These are phyloP conservation scores for Candida parachauliodes DNA, from an alignment of 805 yeast species.

Conservation along the genomic window DNA sequence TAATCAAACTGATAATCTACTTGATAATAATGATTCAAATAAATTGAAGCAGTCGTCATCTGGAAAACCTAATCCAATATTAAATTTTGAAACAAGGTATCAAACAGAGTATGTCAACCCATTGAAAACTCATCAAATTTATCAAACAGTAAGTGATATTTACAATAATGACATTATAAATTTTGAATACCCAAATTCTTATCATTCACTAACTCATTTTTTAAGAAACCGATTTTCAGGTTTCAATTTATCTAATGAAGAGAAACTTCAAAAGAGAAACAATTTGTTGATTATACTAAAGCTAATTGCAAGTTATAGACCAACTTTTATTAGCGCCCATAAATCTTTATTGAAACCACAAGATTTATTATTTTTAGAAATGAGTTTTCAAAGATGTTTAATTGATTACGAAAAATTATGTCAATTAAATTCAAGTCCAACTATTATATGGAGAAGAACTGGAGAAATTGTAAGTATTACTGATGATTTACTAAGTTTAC, in stretches of 20 bases:
- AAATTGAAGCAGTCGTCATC: neutral
- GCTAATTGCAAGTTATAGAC: conserved; percentile 63
- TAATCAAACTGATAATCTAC: conserved; percentile 10
- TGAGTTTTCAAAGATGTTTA: conserved; percentile 42
- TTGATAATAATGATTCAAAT: conserved; percentile 8
- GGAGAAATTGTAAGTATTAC: conserved; percentile 82
- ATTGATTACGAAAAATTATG: conserved; percentile 43
- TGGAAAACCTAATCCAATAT: conserved; percentile 9
- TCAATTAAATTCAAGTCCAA: conserved; percentile 65
- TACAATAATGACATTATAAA: conserved; percentile 45
- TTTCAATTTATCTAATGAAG: conserved; percentile 30
- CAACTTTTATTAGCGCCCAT: conserved; percentile 74
- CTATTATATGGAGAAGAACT: conserved; percentile 81
- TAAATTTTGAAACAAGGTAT: conserved; percentile 7
- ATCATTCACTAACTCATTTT: conserved; percentile 56
- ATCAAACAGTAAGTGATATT: conserved; percentile 49
- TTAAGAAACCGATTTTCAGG: conserved; percentile 56
- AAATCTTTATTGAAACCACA: conserved; percentile 63
- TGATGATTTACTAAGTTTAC: conserved; percentile 65
- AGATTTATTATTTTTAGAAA: conserved; percentile 54
- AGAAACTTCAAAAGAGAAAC: conserved; percentile 26
- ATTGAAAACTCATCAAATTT: conserved; percentile 51
- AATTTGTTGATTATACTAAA: conserved; percentile 45
- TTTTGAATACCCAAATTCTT: conserved; percentile 61
- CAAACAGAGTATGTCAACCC: conserved; percentile 51